Evolutionary conservation across 2,329 filamentous ascomycete genomes (phyloP), one percentile per base, ranked within the genome.

Genomic region (Ambrosiella xylebori): DNA sequence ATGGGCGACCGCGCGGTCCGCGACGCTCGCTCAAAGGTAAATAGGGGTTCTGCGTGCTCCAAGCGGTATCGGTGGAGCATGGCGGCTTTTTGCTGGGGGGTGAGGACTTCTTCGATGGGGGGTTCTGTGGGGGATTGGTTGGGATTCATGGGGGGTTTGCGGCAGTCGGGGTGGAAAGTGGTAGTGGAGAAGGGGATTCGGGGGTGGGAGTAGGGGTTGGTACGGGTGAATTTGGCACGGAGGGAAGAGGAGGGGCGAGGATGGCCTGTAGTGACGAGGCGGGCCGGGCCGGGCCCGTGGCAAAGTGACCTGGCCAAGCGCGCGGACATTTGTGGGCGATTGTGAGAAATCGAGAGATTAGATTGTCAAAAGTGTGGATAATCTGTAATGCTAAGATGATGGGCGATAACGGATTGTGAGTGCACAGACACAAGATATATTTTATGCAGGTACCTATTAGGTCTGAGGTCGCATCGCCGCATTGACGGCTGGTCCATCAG

Each of bases 11-110:
- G 67, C 35, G 66, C 58, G 49, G 70, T 62, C 3, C 65, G 64
- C 51, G 62, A 57, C 12, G 74, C 52, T n/a, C 69, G 65, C 35
- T 67, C 65, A 17, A 63, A 60, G 0, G 70, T 56, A 13, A 63
- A 56, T 8, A 77, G 68, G 8, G 74, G 74, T 50, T 65, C 65
- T 57, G 70, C 68, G 61, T 62, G 59, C 15, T 60, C 62, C 19
- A 68, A 63, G 38, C 57, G 59, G 64, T 64, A 62, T 40, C 40
- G 54, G 9, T 53, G 57, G 4, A 57, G 44, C 50, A 57, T 59
- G 11, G 57, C 41, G 15, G 47, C 38, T n/a, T 52, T 56, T 53
- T 60, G 59, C 2, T 37, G 38, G 2, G 56, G 40, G 15, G 56
- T 54, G 15, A 60, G 39, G 3, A 11, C 8, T 39, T 55, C 47